Conservation (phyloP, 352 stramenopile species). For the Pythium folliculosum region DNA sequence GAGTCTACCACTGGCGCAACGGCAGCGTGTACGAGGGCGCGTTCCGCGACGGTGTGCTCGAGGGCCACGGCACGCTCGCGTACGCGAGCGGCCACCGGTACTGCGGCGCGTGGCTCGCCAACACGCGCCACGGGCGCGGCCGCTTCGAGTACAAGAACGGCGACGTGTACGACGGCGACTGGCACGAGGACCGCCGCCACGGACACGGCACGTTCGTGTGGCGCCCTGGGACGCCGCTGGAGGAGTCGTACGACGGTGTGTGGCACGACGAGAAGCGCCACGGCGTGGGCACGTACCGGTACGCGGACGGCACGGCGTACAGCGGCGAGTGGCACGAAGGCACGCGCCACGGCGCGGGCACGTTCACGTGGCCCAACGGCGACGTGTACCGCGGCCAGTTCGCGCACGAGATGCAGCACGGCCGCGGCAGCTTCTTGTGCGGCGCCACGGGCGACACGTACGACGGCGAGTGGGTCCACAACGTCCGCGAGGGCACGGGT, state of each 20-base stretch:
- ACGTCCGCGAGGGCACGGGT: conserved; percentile 78
- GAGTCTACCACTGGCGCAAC: conserved; percentile 70
- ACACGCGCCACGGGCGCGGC: conserved; percentile 81
- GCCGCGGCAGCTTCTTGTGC: conserved; percentile 68
- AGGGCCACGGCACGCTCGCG: conserved; percentile 51
- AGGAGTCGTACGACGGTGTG: conserved; percentile 81
- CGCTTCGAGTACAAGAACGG: conserved; percentile 81
- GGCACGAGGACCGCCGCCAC: conserved; percentile 57
- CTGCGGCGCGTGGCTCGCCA: conserved; percentile 56
- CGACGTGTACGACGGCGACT: conserved; percentile 80
- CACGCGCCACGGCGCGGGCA: conserved; percentile 71
- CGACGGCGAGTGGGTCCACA: conserved; percentile 80
- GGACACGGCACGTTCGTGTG: conserved; percentile 63
- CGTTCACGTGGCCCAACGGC: conserved; percentile 84
- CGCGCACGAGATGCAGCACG: conserved; percentile 77
- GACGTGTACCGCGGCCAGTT: conserved; percentile 87
- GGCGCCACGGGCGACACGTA: conserved; percentile 53
- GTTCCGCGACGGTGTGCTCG: conserved; percentile 69
- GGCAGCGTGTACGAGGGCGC: conserved; percentile 77
- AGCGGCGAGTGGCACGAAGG: conserved; percentile 67
- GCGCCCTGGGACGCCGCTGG: conserved; percentile 45
- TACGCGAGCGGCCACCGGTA: conserved; percentile 75
- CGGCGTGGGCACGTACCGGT: conserved; percentile 61
- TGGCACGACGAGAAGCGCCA: conserved; percentile 70
- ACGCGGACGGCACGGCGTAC: conserved; percentile 62